Percentiles rank a stretch among this genome's conserved stretches.
Conservation (phyloP, 768 basidiomycete genomes). For the Phylloporus sp. region DNA sequence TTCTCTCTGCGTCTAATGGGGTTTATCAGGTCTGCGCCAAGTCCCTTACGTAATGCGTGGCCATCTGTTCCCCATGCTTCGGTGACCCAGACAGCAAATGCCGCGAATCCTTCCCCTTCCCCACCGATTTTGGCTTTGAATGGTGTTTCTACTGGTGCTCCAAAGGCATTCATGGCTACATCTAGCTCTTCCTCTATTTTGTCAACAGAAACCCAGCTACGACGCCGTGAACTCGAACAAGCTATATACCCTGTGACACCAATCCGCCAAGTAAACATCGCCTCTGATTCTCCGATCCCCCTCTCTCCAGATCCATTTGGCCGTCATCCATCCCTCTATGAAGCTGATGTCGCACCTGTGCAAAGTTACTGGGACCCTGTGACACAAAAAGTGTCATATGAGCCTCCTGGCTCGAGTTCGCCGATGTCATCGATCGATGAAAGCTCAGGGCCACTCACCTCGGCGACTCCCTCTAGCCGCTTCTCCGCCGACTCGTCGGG, state of each 20-base stretch:
- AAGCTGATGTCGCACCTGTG: conserved; percentile 28
- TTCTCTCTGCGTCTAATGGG: conserved; percentile 10
- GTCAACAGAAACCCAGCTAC: conserved; percentile 45
- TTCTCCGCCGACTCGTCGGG: conserved; percentile 74
- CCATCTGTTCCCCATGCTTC: conserved; percentile 45
- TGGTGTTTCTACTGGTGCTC: conserved; percentile 61
- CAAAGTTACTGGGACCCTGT: conserved; percentile 45
- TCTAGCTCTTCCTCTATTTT: conserved; percentile 17
- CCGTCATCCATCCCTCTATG: conserved; percentile 55
- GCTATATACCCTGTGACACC: conserved; percentile 41
- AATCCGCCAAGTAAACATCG: conserved; percentile 19
- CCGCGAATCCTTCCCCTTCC: conserved; percentile 38
- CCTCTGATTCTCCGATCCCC: conserved; percentile 60
- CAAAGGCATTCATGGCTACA: conserved; percentile 41
- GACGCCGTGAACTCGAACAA: conserved; percentile 52
- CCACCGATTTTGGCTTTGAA: conserved; percentile 65
- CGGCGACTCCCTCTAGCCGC: conserved; percentile 47
- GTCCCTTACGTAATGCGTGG: conserved; percentile 29
- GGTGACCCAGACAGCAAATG: conserved; percentile 20
- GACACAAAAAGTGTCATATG: conserved; percentile 20
- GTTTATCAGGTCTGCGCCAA: conserved; percentile 6
- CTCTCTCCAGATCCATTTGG: conserved; percentile 84
- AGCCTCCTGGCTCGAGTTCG: conserved; percentile 20
- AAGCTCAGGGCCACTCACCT: conserved; percentile 12
- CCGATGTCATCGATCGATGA: conserved; percentile 25